Evolutionary conservation across 1,284 basidiomycete genomes (phyloP).

Genomic region (Porphyrellus sp.): DNA sequence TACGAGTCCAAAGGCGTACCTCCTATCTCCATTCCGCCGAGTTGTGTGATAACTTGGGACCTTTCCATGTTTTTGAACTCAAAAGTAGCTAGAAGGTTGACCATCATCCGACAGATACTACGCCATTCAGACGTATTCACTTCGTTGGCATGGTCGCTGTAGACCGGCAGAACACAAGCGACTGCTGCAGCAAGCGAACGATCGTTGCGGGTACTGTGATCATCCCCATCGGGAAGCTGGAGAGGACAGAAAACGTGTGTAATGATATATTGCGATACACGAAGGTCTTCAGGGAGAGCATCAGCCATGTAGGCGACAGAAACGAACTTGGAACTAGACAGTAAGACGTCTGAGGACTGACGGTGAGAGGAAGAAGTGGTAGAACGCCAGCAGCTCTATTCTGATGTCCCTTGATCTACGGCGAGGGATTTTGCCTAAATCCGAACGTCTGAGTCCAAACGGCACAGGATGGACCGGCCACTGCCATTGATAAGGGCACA

Average conservation of each 20-base stretch:
- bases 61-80: conserved; percentile 6
- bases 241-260: conserved; percentile 22
- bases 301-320: neutral
- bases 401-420: neutral
- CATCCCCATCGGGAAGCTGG: conserved; percentile 16
- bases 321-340: neutral
- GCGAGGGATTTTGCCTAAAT: neutral
- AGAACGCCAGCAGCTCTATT: neutral
- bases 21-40: conserved; percentile 14
- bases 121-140: conserved; percentile 10
- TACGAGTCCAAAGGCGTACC: conserved; percentile 6
- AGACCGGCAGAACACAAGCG: neutral
- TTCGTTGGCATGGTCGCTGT: neutral
- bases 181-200: neutral
- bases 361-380: neutral
- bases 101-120: conserved; percentile 15
- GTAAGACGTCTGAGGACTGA: no score
- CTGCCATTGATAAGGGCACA: neutral
- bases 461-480: conserved; percentile 6
- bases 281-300: neutral
- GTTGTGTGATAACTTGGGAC: conserved; percentile 6
- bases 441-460: conserved; percentile 33
- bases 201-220: conserved; percentile 11
- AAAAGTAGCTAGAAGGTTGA: conserved; percentile 11
- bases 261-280: conserved; percentile 10